Percentiles rank a stretch among this genome's conserved stretches.
phyloP scores from a whole-genome alignment of 257 asterid genomes.

The Nicotiana tomentosiformis region DNA sequence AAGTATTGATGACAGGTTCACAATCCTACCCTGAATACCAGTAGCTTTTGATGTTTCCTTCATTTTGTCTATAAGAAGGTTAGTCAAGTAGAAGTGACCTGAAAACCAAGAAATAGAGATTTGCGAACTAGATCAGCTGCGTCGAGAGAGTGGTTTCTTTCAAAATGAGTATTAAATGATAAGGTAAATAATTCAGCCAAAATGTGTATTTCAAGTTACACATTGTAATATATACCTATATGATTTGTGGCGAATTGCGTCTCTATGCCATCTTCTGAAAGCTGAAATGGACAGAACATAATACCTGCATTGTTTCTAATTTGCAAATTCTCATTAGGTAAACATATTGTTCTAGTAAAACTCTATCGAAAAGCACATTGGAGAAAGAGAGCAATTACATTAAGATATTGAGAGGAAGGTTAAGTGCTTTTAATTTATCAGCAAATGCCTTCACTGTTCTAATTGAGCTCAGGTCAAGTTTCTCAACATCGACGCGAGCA shows the following conservation, averaged over 20 bases:
- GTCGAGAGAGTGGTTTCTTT: no score
- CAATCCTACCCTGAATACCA: constrained; percentile 75
- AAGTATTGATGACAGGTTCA: constrained; percentile 70
- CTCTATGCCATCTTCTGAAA: constrained; percentile 76
- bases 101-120: neutral
- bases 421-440: constrained; percentile 46
- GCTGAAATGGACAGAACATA: constrained; percentile 77
- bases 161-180: no score
- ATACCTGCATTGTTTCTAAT: constrained; percentile 91
- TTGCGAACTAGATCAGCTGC: neutral
- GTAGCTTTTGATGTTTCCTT: constrained; percentile 59
- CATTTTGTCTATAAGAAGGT: constrained; percentile 83
- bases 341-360: neutral
- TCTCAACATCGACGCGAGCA: constrained; percentile 55
- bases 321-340: neutral
- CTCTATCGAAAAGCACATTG: neutral
- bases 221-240: constrained; percentile 40
- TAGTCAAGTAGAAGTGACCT: constrained; percentile 95
- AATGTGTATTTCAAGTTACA: neutral
- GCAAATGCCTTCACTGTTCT: constrained; percentile 56
- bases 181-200: neutral
- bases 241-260: constrained; percentile 90
- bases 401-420: constrained; percentile 78
- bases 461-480: constrained; percentile 67
- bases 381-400: constrained; percentile 31